Conservation (phyloP, 768 basidiomycete species). For the Cystobasidium tubakii region DNA sequence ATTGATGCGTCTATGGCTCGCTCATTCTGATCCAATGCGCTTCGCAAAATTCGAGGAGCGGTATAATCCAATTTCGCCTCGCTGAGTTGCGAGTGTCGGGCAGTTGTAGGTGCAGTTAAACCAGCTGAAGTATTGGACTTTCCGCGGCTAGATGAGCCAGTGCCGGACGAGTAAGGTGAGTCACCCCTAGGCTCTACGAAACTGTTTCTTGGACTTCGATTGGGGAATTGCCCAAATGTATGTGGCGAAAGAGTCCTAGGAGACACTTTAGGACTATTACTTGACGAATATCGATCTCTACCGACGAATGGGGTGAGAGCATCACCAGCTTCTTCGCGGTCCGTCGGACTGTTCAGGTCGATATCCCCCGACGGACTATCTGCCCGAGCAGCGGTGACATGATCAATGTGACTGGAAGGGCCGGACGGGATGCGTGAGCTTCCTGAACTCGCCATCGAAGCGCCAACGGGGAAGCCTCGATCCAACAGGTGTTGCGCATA, state of each 20-base stretch:
- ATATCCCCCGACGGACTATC: neutral
- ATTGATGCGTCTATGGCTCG: neutral
- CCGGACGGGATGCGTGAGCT: neutral
- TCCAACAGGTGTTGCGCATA: neutral
- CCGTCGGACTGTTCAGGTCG: neutral
- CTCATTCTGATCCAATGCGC: neutral
- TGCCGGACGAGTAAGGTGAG: conserved; percentile 17
- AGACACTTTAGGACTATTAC: neutral
- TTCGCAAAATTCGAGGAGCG: neutral
- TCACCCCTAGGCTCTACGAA: neutral
- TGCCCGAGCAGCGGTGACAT: neutral
- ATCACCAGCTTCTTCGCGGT: conserved; percentile 22
- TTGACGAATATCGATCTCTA: neutral
- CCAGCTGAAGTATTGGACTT: neutral
- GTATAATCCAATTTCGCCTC: neutral
- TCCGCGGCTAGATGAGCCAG: neutral
- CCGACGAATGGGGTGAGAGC: neutral
- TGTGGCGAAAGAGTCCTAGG: neutral
- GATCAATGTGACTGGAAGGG: neutral
- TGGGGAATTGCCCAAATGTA: neutral
- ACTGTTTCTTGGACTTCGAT: conserved; percentile 4
- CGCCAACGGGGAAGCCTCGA: neutral
- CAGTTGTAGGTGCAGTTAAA: conserved; percentile 13
- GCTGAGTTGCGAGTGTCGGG: neutral
- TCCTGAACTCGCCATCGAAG: neutral